Base-by-base conservation (phyloP, 495 filamentous ascomycete genomes). In the Tuber microsphaerosporum region DNA sequence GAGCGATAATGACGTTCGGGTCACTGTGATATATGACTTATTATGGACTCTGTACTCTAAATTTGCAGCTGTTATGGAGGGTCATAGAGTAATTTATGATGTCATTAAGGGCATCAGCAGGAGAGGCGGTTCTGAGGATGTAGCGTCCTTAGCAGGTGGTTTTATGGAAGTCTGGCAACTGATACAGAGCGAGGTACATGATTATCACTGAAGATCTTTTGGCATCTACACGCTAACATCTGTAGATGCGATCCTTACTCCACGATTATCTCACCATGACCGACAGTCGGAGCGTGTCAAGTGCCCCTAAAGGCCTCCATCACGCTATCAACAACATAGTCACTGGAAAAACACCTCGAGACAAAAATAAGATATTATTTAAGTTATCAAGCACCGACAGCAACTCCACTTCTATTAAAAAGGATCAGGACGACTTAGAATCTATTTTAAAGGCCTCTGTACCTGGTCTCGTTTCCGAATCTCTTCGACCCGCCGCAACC, bases 201-300 rank as follows among this genome's bases (percentile, higher is more conserved):
- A 22, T 74, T n/a, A 34, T 69, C n/a, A 16, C 71, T 14, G 2
- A 31, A n/a, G 19, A 65, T 48, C 14, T 22, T 42, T 16, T 12
- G 14, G 26, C 34, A 75, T 71, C 14, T 45, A 2, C 12, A 46
- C 71, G 31, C 37, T 90, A 88, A 83, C 84, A 86, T 56, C 85
- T 86, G 71, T 84, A 92, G 88, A 97, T 99, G 80, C 91, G 94
- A 44, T 95, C 94, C 3, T 86, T 98, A 31, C 86, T 99, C 75
- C 96, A 99, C 84, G 95, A 98, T 83, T 98, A 99, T 80, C 88
- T 99, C 74, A 94, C 96, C 6, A 95, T 93, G n/a, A 94, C 94
- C 80, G 93, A 92, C 46, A 91, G 94, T 76, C 86, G 81, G 39
- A 77, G 76, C 34, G 74, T 85, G 19, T 85, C 86, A 43, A 86